Evolutionary conservation across 495 filamentous ascomycete species (phyloP).

Genomic region (Penicillium crystallinum): DNA sequence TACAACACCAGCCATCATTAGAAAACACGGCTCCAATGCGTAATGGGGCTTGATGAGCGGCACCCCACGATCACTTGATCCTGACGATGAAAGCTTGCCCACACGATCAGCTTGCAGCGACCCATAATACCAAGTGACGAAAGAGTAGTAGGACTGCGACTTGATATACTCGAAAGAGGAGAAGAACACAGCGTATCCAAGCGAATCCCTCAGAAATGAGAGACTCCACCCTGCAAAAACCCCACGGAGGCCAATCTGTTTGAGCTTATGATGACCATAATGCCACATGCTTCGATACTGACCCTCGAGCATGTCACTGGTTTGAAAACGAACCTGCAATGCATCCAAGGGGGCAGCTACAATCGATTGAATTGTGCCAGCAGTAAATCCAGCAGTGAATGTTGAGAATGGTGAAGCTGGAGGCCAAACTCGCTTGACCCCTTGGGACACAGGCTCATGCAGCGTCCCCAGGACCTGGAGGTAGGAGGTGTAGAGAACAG

Average conservation of each 20-base stretch:
- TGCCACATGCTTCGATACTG: conserved; percentile 78
- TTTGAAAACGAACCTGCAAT: conserved; percentile 72
- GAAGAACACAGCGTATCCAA: conserved; percentile 83
- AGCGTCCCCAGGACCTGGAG: conserved; percentile 70
- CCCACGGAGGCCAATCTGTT: conserved; percentile 72
- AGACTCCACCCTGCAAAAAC: conserved; percentile 80
- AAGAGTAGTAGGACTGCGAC: conserved; percentile 76
- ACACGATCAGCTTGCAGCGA: conserved; percentile 36
- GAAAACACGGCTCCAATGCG: conserved; percentile 73
- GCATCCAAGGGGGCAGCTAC: conserved; percentile 87
- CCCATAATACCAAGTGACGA: conserved; percentile 73
- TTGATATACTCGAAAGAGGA: conserved; percentile 82
- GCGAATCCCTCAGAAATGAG: conserved; percentile 72
- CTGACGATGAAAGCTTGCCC: conserved; percentile 14
- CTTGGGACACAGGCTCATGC: conserved; percentile 65
- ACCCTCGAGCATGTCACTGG: conserved; percentile 60
- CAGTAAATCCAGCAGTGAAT: conserved; percentile 71
- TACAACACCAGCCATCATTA: conserved; percentile 69
- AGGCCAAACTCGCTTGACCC: conserved; percentile 67
- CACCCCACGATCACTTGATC: conserved; percentile 30
- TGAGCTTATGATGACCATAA: conserved; percentile 67
- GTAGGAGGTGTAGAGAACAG: conserved; percentile 82
- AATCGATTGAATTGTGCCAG: conserved; percentile 72
- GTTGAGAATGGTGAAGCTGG: conserved; percentile 61
- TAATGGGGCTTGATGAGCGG: conserved; percentile 76